A percentile compares a stretch with the other conserved stretches of the same genome.
Evolutionary conservation across 2,329 filamentous ascomycete genomes (phyloP).

Genomic region (Tolypocladium album): DNA sequence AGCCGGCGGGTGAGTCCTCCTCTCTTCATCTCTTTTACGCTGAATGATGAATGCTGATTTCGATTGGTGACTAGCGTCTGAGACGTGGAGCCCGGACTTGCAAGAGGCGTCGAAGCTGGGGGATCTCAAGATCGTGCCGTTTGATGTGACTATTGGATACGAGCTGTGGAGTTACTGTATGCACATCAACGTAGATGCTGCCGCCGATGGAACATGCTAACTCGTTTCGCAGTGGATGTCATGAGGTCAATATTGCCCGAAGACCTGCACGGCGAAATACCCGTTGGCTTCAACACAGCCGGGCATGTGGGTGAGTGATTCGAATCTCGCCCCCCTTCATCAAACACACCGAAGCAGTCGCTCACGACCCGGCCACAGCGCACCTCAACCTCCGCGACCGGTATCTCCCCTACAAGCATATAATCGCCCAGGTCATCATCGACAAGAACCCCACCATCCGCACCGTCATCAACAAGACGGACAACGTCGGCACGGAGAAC

Average conservation of each 20-base stretch:
- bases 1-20: constrained; percentile 31
- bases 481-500: constrained; percentile 75
- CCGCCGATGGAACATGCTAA: not conserved
- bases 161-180: constrained; percentile 75
- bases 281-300: constrained; percentile 76
- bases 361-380: constrained; percentile 34
- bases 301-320: constrained; percentile 64
- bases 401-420: constrained; percentile 73
- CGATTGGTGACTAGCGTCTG: constrained; percentile 27
- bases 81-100: constrained; percentile 67
- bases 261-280: constrained; percentile 68
- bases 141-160: constrained; percentile 68
- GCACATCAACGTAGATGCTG: constrained; percentile 10
- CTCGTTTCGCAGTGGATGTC: constrained; percentile 55
- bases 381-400: constrained; percentile 82
- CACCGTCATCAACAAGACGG: constrained; percentile 93
- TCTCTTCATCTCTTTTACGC: not conserved
- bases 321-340: not conserved
- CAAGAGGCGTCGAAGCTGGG: constrained; percentile 56
- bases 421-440: constrained; percentile 75
- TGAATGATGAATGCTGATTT: not conserved
- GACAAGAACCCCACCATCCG: constrained; percentile 78
- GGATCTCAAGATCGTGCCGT: constrained; percentile 63
- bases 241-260: constrained; percentile 73
- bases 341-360: not conserved